Evolutionary conservation across 768 basidiomycete species (phyloP).

Genomic region (Coprinopsis marcescibilis): DNA sequence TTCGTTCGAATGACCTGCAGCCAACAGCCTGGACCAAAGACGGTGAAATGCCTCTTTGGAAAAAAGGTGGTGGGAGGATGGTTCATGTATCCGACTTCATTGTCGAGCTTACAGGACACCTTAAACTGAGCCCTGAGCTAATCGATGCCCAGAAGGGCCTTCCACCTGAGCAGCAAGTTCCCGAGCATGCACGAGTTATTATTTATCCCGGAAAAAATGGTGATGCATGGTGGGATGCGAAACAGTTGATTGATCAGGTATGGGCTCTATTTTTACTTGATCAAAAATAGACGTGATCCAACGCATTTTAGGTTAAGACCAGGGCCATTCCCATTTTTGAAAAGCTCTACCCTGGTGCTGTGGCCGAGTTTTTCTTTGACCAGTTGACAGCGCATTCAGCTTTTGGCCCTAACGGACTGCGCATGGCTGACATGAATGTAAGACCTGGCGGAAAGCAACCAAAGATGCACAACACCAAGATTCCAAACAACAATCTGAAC

Average conservation of each 20-base stretch:
- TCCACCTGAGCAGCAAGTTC: slow-evolving; percentile 14
- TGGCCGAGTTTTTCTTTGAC: slow-evolving; percentile 28
- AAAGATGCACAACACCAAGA: slow-evolving; percentile 22
- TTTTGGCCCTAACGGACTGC: slow-evolving; percentile 22
- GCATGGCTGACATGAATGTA: slow-evolving; percentile 28
- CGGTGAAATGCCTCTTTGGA: background rate
- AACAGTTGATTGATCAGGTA: slow-evolving; percentile 25
- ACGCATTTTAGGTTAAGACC: background rate
- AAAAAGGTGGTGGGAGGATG: background rate
- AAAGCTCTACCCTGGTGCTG: slow-evolving; percentile 19
- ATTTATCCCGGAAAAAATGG: slow-evolving; percentile 27
- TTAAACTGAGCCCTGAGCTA: background rate
- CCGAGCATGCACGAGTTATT: slow-evolving; percentile 21
- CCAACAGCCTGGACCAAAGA: background rate
- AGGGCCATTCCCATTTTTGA: slow-evolving; percentile 29
- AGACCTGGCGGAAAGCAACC: slow-evolving; percentile 27
- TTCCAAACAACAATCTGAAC: slow-evolving; percentile 25
- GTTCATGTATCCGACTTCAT: background rate
- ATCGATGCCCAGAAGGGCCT: slow-evolving; percentile 18
- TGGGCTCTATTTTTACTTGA: slow-evolving; percentile 9
- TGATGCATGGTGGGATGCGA: slow-evolving; percentile 29
- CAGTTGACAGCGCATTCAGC: slow-evolving; percentile 14
- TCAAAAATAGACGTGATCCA: background rate
- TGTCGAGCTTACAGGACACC: background rate
- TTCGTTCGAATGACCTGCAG: background rate